A percentile compares a stretch with the other conserved stretches of the same genome.
phyloP scores from a whole-genome alignment of 2,329 filamentous ascomycete species.

The Endoconidiophora polonica region DNA sequence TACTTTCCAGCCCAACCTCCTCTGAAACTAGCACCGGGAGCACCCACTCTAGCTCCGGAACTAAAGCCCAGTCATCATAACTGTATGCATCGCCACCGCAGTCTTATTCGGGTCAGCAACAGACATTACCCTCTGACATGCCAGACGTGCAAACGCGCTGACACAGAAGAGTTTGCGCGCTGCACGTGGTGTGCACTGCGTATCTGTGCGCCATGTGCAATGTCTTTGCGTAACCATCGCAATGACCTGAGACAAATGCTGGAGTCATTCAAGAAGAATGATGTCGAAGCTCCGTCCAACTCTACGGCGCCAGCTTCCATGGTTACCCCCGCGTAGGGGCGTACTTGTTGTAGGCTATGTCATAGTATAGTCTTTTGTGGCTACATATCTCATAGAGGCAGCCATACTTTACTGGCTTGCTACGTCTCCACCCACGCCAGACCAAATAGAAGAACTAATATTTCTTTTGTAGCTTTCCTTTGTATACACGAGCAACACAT shows the following conservation, averaged over 20 bases:
- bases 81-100: conserved; percentile 32
- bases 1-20: conserved; percentile 21
- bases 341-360: too few species aligned
- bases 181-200: conserved; percentile 36
- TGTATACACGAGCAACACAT: too few species aligned
- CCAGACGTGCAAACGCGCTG: conserved; percentile 27
- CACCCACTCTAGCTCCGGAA: conserved; percentile 24
- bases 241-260: conserved; percentile 29
- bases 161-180: conserved; percentile 27
- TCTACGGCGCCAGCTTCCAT: not conserved
- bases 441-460: too few species aligned
- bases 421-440: too few species aligned
- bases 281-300: not conserved
- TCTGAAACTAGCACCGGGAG: conserved; percentile 16
- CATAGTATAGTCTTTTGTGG: too few species aligned
- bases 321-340: too few species aligned
- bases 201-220: conserved; percentile 33
- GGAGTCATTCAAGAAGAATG: conserved; percentile 16
- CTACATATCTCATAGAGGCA: too few species aligned
- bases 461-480: too few species aligned
- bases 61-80: conserved; percentile 28
- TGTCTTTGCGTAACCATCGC: conserved; percentile 24
- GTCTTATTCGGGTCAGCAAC: conserved; percentile 33
- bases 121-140: conserved; percentile 34
- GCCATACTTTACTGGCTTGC: too few species aligned